Base-by-base conservation (phyloP, 768 basidiomycete species). In the Amanita fuliginea region DNA sequence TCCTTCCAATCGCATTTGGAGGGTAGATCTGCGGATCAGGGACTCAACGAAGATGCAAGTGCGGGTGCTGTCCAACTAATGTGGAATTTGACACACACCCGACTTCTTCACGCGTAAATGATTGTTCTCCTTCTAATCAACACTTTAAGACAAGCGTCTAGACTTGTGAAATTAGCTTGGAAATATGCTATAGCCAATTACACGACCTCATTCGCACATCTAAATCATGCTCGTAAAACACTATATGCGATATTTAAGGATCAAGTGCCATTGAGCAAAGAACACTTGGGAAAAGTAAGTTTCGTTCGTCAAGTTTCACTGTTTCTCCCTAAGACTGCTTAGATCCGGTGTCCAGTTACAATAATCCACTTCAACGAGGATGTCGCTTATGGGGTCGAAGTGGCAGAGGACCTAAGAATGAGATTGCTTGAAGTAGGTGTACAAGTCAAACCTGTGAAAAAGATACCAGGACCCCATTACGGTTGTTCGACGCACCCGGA, bases 311-410 rank as follows among this genome's bases (percentile, higher is more conserved):
- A 28, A 32, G 7, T 36, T n/a, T 30, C 18, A 37, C 5, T 33
- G 19, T 6, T 30, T 24, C n/a, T 33, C 11, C 42, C 6, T 32
- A 26, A 16, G 28, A 18, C 33, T 13, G 4, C 14, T 9, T 40
- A 63, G 62, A 58, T 66, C 36, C 36, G 28, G 28, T 63, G 62
- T 18, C 61, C 64, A 0, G 57, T 66, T 9, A 43, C 49, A n/a
- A 52, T 69, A 32, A 59, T 69, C 9, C 61, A 64, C 36, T 62
- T 62, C 50, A 41, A 47, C 10, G 59, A 61, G 6, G 63, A 65
- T 49, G 51, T 67, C 22, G 64, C 59, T 7, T 69, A 69, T 49
- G 22, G 22, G 22, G 4, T 4, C 4, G 22, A 22, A 2, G 22
- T 22, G 22, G 22, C 22, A 22, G 22, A 22, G 22, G 22, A 22